Base-by-base conservation (phyloP, 768 basidiomycete species). In the Leccinum uliginosum region DNA sequence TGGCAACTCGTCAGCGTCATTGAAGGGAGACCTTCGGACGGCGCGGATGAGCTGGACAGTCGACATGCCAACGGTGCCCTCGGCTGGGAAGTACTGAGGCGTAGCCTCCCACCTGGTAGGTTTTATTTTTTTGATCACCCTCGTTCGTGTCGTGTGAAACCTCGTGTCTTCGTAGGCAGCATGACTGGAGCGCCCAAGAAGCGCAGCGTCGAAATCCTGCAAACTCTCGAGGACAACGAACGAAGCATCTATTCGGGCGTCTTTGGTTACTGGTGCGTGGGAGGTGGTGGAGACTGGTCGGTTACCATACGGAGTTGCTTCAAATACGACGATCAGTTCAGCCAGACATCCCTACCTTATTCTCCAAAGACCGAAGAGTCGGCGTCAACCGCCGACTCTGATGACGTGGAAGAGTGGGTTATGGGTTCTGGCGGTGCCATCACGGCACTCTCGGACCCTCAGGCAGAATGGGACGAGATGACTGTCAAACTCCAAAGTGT, bases 181-280 rank as follows among this genome's bases (percentile, higher is more conserved):
- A 98, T 98, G 95, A 98, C 95, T 2, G 95, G 95, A 34, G 95
- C 95, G 0, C 95, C 95, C 0, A 98, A 98, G 75, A 88, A 96
- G 65, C 86, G 95, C 30, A 92, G 90, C 55, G 87, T 97, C 8
- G 90, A 97, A 71, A 86, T 98, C 34, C 78, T 98, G 8, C 89
- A 91, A 59, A 77, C 76, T 1, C 79, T 97, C 3, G 95, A 98
- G 70, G 80, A 79, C 47, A 70, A 78, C 43, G 80, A 86, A 48
- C 82, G 95, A 27, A 81, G 85, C 26, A 75, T 94, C 17, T 98
- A 98, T 68, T 97, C 95, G 19, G 94, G 95, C 30, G 89, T 93
- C 6, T 87, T 94, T 58, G 95, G 95, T 2, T 98, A 95, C 67
- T 91, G 92, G 84, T 87, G 87, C 58, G 84, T 93, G 24, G 85